These are phyloP conservation scores for Dactylellina drechsleri DNA, from an alignment of 2,329 filamentous ascomycete species.

Conservation along the genomic window DNA sequence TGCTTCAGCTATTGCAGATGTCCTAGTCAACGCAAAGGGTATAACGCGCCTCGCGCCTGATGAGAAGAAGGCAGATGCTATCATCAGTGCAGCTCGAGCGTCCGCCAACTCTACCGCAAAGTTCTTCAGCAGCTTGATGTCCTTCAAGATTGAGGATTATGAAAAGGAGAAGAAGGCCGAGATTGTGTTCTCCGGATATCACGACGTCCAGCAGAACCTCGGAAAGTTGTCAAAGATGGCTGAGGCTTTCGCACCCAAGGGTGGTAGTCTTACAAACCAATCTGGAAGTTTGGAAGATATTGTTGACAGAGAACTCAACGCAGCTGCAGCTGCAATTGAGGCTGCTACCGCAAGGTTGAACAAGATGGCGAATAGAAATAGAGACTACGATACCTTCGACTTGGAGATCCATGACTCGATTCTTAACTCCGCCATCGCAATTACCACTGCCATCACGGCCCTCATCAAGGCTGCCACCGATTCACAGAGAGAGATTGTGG, in stretches of 20 bases:
- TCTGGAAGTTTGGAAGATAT: constrained; percentile 91
- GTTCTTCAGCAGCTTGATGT: constrained; percentile 94
- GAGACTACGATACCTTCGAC: constrained; percentile 96
- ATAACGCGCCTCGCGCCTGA: constrained; percentile 91
- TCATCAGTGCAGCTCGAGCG: constrained; percentile 82
- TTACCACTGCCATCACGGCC: constrained; percentile 91
- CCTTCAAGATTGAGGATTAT: constrained; percentile 89
- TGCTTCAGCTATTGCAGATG: constrained; percentile 88
- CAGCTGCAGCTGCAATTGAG: constrained; percentile 93
- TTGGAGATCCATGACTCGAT: constrained; percentile 96
- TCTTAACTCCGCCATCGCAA: constrained; percentile 87
- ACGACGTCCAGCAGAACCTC: constrained; percentile 92
- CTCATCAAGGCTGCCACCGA: constrained; percentile 93
- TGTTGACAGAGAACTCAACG: constrained; percentile 89
- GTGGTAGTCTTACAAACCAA: constrained; percentile 78
- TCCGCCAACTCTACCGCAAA: constrained; percentile 87
- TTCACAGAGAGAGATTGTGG: constrained; percentile 92
- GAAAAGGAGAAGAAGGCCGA: constrained; percentile 93
- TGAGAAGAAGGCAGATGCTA: constrained; percentile 89
- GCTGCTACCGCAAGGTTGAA: constrained; percentile 87
- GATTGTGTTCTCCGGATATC: constrained; percentile 96
- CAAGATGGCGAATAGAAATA: constrained; percentile 95
- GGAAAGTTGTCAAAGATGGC: constrained; percentile 93
- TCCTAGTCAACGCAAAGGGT: constrained; percentile 96
- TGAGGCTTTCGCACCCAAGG: constrained; percentile 89